A percentile compares a stretch with the other conserved stretches of the same genome.
Conservation (phyloP, 768 basidiomycete species). For the Rhodocollybia butyracea region DNA sequence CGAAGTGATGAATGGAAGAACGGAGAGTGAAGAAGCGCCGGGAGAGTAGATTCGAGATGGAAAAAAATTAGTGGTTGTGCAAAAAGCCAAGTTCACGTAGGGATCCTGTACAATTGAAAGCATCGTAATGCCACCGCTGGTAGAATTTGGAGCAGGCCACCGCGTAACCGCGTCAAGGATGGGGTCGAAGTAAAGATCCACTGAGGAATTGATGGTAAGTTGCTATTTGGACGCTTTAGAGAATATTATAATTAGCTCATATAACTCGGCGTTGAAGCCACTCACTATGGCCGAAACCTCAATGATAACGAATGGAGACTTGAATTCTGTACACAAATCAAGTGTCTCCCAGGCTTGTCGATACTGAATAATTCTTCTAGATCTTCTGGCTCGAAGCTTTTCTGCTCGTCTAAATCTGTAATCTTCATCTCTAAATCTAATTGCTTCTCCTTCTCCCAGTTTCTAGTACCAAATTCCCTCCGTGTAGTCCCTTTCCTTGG, state of each 20-base stretch:
- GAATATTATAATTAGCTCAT: neutral
- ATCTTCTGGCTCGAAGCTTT: constrained; percentile 81
- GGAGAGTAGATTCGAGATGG: constrained; percentile 51
- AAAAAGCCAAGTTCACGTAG: constrained; percentile 34
- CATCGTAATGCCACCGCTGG: constrained; percentile 31
- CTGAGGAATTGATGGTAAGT: constrained; percentile 83
- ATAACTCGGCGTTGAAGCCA: neutral
- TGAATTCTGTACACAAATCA: constrained; percentile 23
- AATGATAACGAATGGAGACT: constrained; percentile 59
- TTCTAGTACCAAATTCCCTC: too few species aligned
- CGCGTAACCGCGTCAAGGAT: constrained; percentile 56
- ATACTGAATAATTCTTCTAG: constrained; percentile 58
- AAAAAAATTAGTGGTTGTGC: constrained; percentile 92
- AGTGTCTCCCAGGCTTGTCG: constrained; percentile 29
- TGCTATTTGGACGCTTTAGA: constrained; percentile 59
- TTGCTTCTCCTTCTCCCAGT: too few species aligned
- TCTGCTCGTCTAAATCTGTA: too few species aligned
- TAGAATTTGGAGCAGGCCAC: constrained; percentile 67
- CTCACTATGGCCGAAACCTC: constrained; percentile 83
- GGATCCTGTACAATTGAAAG: constrained; percentile 71
- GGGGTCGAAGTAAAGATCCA: constrained; percentile 83
- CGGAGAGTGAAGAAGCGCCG: constrained; percentile 41
- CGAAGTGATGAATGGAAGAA: constrained; percentile 48
- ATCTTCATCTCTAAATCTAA: too few species aligned
- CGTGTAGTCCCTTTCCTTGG: too few species aligned